phyloP scores from a whole-genome alignment of 176 grass and related monocot species.

The Musa itinerans region DNA sequence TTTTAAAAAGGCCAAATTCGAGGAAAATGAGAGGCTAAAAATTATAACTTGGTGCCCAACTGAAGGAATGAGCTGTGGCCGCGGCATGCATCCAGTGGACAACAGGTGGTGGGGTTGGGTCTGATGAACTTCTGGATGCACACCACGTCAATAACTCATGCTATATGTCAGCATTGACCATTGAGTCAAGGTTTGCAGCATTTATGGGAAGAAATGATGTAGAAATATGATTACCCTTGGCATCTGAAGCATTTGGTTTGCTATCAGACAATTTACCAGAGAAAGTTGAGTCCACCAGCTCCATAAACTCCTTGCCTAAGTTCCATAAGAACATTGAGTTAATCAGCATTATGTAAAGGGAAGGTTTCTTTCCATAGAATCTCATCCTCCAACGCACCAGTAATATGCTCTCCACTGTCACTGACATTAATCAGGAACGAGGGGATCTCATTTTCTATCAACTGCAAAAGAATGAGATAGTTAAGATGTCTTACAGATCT shows the following conservation, averaged over 20 bases:
- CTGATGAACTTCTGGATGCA: too few species aligned
- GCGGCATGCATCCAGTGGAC: too few species aligned
- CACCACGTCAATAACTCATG: too few species aligned
- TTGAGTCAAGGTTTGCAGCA: too few species aligned
- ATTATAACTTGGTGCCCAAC: too few species aligned
- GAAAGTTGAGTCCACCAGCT: constrained; percentile 35
- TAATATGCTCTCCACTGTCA: constrained; percentile 38
- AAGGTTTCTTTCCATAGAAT: not conserved
- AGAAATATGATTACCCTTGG: constrained; percentile 41
- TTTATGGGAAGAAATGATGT: too few species aligned
- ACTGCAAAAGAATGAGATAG: constrained; percentile 25
- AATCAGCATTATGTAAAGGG: not conserved
- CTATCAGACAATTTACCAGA: constrained; percentile 25
- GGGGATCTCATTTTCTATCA: constrained; percentile 55
- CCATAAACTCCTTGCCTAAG: constrained; percentile 44
- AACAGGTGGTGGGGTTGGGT: too few species aligned
- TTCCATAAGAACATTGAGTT: constrained; percentile 9
- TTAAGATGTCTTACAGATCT: not conserved
- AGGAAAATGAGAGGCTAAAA: not conserved
- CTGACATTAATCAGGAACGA: constrained; percentile 74
- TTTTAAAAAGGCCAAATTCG: not conserved
- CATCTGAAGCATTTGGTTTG: constrained; percentile 20
- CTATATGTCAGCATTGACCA: too few species aligned
- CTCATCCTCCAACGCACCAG: constrained; percentile 29
- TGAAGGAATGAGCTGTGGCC: too few species aligned